These are phyloP conservation scores for Mrakia frigida DNA, from an alignment of 768 basidiomycete genomes.

Conservation along the genomic window DNA sequence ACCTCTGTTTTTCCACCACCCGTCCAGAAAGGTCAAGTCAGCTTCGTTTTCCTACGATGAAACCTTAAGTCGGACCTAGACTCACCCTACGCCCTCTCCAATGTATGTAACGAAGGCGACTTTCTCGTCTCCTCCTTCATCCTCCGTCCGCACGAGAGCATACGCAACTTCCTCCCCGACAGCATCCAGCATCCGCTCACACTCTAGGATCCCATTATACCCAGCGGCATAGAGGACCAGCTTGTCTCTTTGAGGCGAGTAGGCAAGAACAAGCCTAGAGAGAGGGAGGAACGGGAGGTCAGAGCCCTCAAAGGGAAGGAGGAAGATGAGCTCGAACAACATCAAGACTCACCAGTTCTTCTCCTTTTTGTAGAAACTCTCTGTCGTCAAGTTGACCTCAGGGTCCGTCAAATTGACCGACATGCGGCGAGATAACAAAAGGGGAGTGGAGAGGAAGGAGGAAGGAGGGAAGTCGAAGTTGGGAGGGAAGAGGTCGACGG, in stretches of 20 bases:
- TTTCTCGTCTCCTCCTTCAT: not conserved
- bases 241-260: conserved; percentile 11
- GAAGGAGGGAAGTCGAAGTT: not conserved
- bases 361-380: not conserved
- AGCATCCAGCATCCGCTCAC: not conserved
- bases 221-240: not conserved
- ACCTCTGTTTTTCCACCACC: not conserved
- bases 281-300: not conserved
- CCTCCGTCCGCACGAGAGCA: not conserved
- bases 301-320: not conserved
- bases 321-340: not conserved
- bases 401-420: not conserved
- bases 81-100: not conserved
- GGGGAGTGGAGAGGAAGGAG: not conserved
- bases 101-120: not conserved
- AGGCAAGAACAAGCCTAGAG: not conserved
- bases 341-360: not conserved
- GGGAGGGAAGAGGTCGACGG: not conserved
- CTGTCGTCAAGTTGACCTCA: not conserved
- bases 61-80: not conserved
- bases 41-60: not conserved
- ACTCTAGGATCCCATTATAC: not conserved
- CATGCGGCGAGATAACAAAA: not conserved
- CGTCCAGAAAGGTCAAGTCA: not conserved
- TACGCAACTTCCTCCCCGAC: not conserved